Evolutionary conservation across 257 asterid species (phyloP).

Genomic region (Solanum gracilifrons): DNA sequence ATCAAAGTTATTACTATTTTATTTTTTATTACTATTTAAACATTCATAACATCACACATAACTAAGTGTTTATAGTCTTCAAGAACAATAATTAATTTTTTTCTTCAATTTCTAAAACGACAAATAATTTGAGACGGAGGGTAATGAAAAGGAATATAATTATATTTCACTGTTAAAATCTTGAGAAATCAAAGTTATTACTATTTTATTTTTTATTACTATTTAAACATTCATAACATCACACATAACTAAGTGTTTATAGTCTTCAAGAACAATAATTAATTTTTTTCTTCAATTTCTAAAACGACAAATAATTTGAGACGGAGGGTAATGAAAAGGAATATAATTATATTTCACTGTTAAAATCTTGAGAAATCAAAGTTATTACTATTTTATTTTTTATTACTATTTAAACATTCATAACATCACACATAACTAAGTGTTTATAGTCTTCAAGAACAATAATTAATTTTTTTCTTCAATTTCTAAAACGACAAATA

Average conservation of each 20-base stretch:
- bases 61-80: not conserved
- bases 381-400: not conserved
- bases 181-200: not conserved
- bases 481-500: not conserved
- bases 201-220: not conserved
- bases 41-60: not conserved
- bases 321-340: not conserved
- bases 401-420: not conserved
- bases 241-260: not conserved
- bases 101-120: not conserved
- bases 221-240: not conserved
- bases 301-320: not conserved
- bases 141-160: not conserved
- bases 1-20: not conserved
- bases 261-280: not conserved
- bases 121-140: not conserved
- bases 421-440: not conserved
- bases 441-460: not conserved
- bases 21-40: not conserved
- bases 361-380: not conserved
- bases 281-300: not conserved
- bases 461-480: not conserved
- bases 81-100: not conserved
- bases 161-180: not conserved
- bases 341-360: not conserved